A percentile compares a stretch with the other conserved stretches of the same genome.
Conservation (phyloP, 805 yeast genomes). For the Vanderwaltozyma tropicalis region DNA sequence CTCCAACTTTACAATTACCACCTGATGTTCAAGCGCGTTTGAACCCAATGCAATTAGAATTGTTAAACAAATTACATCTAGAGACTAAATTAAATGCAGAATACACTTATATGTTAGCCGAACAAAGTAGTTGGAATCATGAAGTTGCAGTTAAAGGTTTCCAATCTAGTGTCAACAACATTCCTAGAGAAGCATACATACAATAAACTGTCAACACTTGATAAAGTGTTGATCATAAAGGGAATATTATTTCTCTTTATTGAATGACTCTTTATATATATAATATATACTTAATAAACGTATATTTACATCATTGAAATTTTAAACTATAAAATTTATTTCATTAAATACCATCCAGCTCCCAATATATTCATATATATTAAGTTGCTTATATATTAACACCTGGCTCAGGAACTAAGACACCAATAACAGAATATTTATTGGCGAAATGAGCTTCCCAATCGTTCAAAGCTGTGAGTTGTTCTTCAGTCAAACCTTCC, state of each 20-base stretch:
- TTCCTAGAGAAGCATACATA: constrained; percentile 49
- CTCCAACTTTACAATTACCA: constrained; percentile 38
- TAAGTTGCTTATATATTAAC: constrained; percentile 9
- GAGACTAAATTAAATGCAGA: constrained; percentile 73
- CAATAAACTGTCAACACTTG: constrained; percentile 6
- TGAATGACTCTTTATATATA: too few species aligned
- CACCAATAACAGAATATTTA: constrained; percentile 78
- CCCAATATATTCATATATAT: too few species aligned
- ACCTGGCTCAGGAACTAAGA: constrained; percentile 39
- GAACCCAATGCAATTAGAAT: constrained; percentile 46
- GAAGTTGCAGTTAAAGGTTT: constrained; percentile 61
- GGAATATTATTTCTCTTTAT: too few species aligned
- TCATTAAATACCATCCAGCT: too few species aligned
- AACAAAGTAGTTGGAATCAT: constrained; percentile 80
- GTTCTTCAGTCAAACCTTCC: constrained; percentile 47
- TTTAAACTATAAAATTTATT: too few species aligned
- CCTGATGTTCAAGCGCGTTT: constrained; percentile 43
- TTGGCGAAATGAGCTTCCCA: constrained; percentile 79
- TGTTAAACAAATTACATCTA: constrained; percentile 51
- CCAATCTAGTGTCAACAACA: constrained; percentile 48
- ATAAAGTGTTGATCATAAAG: too few species aligned
- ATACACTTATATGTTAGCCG: constrained; percentile 71
- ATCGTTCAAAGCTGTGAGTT: constrained; percentile 57
- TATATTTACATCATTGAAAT: too few species aligned
- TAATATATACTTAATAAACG: too few species aligned